Evolutionary conservation across 2,329 filamentous ascomycete genomes (phyloP).

Genomic region (Cadophora luteo-olivacea): DNA sequence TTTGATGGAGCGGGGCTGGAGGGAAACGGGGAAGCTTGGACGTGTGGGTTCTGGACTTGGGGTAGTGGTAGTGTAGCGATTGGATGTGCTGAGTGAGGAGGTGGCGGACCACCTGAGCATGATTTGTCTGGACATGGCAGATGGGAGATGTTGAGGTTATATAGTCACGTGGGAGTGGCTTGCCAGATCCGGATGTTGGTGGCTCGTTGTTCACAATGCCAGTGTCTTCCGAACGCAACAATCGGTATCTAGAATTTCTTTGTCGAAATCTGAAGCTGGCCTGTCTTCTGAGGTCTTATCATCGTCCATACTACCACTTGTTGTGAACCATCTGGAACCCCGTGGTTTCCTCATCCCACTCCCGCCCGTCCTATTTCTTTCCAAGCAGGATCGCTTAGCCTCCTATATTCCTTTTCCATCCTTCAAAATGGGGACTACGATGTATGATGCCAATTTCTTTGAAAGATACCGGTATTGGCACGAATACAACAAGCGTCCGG

Average conservation of each 20-base stretch:
- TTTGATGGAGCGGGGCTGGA: neutral
- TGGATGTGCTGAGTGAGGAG: neutral
- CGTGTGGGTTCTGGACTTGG: constrained; percentile 17
- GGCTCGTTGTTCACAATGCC: neutral
- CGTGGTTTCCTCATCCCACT: no score
- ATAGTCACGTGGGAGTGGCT: neutral
- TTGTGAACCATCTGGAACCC: no score
- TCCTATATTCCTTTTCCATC: neutral
- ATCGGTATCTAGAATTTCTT: neutral
- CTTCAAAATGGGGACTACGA: neutral
- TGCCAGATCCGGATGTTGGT: neutral
- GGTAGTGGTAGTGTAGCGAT: constrained; percentile 3
- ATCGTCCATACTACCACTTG: no score
- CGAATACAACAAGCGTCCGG: neutral
- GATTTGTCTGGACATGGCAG: no score
- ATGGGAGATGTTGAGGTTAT: no score
- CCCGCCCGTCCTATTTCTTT: no score
- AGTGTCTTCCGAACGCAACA: neutral
- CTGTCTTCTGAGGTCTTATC: no score
- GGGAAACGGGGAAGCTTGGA: neutral
- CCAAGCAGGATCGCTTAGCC: neutral
- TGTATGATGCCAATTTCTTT: neutral
- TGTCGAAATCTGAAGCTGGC: no score
- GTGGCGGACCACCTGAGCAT: no score
- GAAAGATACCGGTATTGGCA: neutral